Evolutionary conservation across 768 basidiomycete genomes (phyloP), one percentile per base, ranked within the genome.

Genomic region (Boletus fagicola): DNA sequence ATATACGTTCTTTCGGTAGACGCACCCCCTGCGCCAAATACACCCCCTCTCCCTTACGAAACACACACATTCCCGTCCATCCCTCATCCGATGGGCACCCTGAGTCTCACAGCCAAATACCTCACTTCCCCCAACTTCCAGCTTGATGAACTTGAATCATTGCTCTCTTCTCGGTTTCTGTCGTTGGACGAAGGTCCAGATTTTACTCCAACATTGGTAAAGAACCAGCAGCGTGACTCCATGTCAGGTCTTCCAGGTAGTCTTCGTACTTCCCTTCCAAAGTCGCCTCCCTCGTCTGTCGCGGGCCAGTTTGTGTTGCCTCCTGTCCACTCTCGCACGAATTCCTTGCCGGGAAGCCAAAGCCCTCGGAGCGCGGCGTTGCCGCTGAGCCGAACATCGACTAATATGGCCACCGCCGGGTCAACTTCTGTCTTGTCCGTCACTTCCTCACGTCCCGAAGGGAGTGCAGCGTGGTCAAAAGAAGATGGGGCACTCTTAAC

Each of bases 121-220:
- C 82, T 92, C 47, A 76, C 80, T 13, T 74, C 80, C 1, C 88
- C 90, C 5, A 76, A 80, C 64, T 92, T 92, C 76, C 79, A 83
- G 59, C 74, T 92, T 31, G 88, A 91, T 70, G 87, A 90, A 61
- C 78, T 86, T 33, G 91, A 93, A 71, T 86, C 87, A 1, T 73
- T 91, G 2, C 76, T 92, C 5, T 90, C 88, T 3, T 87, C 85
- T 4, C 77, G 83, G 15, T 89, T 93, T 65, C 76, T 88, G 26
- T 86, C 85, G 2, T 77, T 84, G 53, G 87, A 89, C 62, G 81
- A 84, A 62, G 85, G 81, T 18, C 77, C 76, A 13, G 81, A 80
- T 31, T 92, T 91, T 66, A 82, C 86, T 0, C 90, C 89, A 0
- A 92, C 90, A 0, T 75, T 91, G 12, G 76, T 78, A 33, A 85